These are phyloP conservation scores for Pilaira anomala DNA, from an alignment of 192 early-diverging fungal species.

Conservation along the genomic window DNA sequence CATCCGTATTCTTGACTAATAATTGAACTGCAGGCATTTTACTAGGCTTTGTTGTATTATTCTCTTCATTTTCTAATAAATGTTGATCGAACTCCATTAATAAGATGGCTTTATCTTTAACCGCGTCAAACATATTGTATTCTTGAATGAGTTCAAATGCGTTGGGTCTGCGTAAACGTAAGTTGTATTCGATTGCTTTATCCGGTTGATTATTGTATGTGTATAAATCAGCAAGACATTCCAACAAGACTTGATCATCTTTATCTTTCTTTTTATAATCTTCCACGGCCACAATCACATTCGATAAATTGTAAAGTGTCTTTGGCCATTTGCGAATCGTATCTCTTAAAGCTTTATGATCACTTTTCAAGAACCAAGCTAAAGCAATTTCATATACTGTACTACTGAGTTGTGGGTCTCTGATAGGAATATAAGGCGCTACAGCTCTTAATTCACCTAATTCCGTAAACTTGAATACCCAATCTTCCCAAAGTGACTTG, in stretches of 20 bases:
- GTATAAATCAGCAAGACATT: conserved; percentile 72
- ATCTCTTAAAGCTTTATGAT: conserved; percentile 50
- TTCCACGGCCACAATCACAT: conserved; percentile 77
- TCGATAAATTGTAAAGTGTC: conserved; percentile 68
- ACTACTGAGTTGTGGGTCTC: conserved; percentile 66
- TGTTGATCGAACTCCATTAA: conserved; percentile 83
- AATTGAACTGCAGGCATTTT: conserved; percentile 69
- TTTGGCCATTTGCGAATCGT: conserved; percentile 80
- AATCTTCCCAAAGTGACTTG: conserved; percentile 80
- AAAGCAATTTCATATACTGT: conserved; percentile 90
- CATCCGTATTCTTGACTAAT: conserved; percentile 81
- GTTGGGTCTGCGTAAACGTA: conserved; percentile 65
- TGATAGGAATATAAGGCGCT: conserved; percentile 72
- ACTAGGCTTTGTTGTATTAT: neutral
- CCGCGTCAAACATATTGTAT: conserved; percentile 77
- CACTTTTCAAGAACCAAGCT: conserved; percentile 61
- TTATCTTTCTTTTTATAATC: conserved; percentile 57
- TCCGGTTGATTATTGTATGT: conserved; percentile 68
- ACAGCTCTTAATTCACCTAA: conserved; percentile 70
- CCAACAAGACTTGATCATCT: conserved; percentile 58
- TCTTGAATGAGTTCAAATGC: conserved; percentile 73
- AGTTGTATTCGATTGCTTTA: conserved; percentile 76
- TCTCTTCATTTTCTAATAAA: conserved; percentile 38
- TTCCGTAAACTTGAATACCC: conserved; percentile 89
- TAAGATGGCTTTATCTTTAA: conserved; percentile 76